Percentiles rank a stretch among this genome's conserved stretches.
Conservation (phyloP, 179 eudicot genomes). For the Nepenthes alata region DNA sequence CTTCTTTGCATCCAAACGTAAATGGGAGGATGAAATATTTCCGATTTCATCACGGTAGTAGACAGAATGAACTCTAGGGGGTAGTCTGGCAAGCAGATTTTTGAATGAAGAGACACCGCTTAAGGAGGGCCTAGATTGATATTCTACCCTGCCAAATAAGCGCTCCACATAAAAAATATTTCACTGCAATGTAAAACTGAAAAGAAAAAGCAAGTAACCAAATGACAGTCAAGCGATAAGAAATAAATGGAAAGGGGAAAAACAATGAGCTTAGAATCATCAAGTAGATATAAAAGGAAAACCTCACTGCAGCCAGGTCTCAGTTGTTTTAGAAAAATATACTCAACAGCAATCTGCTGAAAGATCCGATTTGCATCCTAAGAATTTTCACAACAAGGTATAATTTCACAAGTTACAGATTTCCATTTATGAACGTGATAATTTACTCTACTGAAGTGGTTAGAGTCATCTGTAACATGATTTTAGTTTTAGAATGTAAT, state of each 20-base stretch:
- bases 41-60: constrained; percentile 93
- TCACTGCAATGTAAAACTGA: neutral
- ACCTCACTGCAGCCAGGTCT: too few relatives aligned
- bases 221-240: neutral
- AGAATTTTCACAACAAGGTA: too few relatives aligned
- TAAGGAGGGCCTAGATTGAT: constrained; percentile 56
- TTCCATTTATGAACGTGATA: too few relatives aligned
- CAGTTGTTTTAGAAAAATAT: too few relatives aligned
- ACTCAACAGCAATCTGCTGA: too few relatives aligned
- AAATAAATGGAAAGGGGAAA: neutral
- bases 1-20: constrained; percentile 68
- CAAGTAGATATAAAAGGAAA: too few relatives aligned
- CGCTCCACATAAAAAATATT: neutral
- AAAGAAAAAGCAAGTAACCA: constrained; percentile 1
- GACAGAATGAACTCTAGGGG: constrained; percentile 92
- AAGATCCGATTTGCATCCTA: too few relatives aligned
- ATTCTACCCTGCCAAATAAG: constrained; percentile 64
- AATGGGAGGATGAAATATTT: constrained; percentile 83
- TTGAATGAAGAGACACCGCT: constrained; percentile 77
- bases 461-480: too few relatives aligned
- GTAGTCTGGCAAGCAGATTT: constrained; percentile 71
- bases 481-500: too few relatives aligned
- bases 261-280: neutral
- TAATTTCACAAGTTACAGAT: too few relatives aligned
- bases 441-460: too few relatives aligned